phyloP scores from a whole-genome alignment of 441 rosid species.

The Daphne laureola region DNA sequence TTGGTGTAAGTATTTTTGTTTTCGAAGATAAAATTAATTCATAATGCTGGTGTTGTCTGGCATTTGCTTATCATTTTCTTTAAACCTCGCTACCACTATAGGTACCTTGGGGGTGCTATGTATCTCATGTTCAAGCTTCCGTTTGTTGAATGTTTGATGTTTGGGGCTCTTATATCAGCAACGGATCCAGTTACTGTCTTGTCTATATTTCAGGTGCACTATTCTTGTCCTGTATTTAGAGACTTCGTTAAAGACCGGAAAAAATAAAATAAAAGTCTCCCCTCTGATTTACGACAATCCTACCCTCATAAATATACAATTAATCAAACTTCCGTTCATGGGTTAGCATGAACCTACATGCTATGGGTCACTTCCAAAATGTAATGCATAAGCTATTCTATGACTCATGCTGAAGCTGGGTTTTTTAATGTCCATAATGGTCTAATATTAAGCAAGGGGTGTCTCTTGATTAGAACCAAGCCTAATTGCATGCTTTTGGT shows the following conservation, averaged over 20 bases:
- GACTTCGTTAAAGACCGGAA: not conserved
- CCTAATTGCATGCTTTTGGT: no score
- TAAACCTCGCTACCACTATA: conserved; percentile 20
- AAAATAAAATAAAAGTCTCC: no score
- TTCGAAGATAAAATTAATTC: not conserved
- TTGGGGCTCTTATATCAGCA: conserved; percentile 97
- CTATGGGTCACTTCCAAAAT: no score
- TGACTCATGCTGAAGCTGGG: no score
- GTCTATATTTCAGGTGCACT: conserved; percentile 90
- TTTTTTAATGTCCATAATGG: no score
- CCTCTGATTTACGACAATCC: no score
- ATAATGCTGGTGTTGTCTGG: not conserved
- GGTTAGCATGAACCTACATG: no score
- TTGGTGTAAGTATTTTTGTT: conserved; percentile 63
- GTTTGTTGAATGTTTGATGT: conserved; percentile 89
- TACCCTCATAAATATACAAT: no score
- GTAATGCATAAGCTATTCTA: no score
- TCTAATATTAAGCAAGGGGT: no score
- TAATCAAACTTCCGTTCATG: no score
- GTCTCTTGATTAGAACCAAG: no score
- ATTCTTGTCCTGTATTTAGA: conserved; percentile 4
- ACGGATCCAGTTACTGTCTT: conserved; percentile 98
- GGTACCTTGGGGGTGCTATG: conserved; percentile 82
- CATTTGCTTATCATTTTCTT: conserved; percentile 4
- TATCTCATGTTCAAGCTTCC: conserved; percentile 88